Base-by-base conservation (phyloP, 495 filamentous ascomycete species). In the Aspergillus egyptiacus region DNA sequence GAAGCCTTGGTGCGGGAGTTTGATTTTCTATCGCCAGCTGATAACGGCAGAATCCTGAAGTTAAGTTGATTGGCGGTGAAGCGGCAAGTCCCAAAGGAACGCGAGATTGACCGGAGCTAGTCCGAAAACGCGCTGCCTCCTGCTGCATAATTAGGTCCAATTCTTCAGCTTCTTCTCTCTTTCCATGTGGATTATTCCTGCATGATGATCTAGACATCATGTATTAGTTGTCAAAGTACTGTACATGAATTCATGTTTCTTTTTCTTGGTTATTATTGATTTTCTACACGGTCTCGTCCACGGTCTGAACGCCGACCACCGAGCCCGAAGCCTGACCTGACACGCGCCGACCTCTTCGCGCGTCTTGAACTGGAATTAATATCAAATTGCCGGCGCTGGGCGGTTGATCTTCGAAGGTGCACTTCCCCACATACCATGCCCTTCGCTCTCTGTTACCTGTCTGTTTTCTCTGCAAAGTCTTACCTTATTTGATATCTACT, bases 291-390 rank as follows among this genome's bases (percentile, higher is more conserved):
- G 40, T 34, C 45, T 40, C 34, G 42, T 31, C 57, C 53, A 24
- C 54, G 55, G 9, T 41, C 52, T 59, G 61, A 56, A 57, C 57
- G 54, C 37, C 50, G n/a, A n/a, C n/a, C n/a, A n/a, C n/a, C n/a
- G n/a, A n/a, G n/a, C n/a, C n/a, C n/a, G n/a, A n/a, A n/a, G n/a
- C 48, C 37, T 33, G 50, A 55, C 33, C 30, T 42, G 34, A 61
- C 58, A 66, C 68, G 68, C 68, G 68, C 64, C 62, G 61, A n/a
- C 56, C 61, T 67, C 62, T 53, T 60, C 54, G 52, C 55, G 55
- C 55, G 53, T 49, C 60, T 51, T 39, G 20, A n/a, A n/a, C n/a
- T n/a, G n/a, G 22, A 46, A 50, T 50, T 50, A 49, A 49, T 39
- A 45, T 38, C 31, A 20, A 50, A 19, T 19, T 39, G 36, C 54